Evolutionary conservation across 768 basidiomycete genomes (phyloP), one percentile per base, ranked within the genome.

Genomic region (Kondoa subrosea): DNA sequence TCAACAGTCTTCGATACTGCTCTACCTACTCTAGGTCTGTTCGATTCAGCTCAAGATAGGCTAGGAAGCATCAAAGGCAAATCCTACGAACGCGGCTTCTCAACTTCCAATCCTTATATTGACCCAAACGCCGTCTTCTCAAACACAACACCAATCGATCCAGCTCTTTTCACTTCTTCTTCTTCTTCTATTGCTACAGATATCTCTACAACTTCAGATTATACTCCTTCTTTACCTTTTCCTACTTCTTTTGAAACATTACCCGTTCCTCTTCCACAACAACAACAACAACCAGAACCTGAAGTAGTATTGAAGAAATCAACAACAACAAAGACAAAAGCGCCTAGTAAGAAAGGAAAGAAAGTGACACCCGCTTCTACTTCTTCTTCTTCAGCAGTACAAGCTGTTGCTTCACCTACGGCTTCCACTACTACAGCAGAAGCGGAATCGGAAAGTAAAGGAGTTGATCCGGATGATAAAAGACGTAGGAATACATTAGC

Each of bases 401-500:
- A n/a, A n/a, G n/a, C n/a, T n/a, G n/a, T n/a, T n/a, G n/a, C n/a
- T n/a, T n/a, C n/a, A n/a, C n/a, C n/a, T n/a, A n/a, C n/a, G n/a
- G n/a, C n/a, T n/a, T n/a, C n/a, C n/a, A n/a, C n/a, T n/a, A n/a
- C n/a, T n/a, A n/a, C n/a, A n/a, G n/a, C n/a, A n/a, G n/a, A n/a
- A n/a, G n/a, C n/a, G n/a, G n/a, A n/a, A n/a, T n/a, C n/a, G n/a
- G n/a, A 50, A 8, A 21, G 40, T 67, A 27, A 66, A 17, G 76
- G 84, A 1, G 82, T 82, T 4, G 80, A 85, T 3, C 77, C 85
- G 0, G 91, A 93, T 77, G 91, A 93, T 78, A 93, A 93, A 76
- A 85, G 91, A n/a, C 82, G 90, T 68, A 81, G 91, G 59, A 95
- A 95, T 76, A 95, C 91, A 0, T 89, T 89, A 0, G 91, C 91